Evolutionary conservation across 164 flowering plant genomes (phyloP).

Genomic region (Vitis riparia): DNA sequence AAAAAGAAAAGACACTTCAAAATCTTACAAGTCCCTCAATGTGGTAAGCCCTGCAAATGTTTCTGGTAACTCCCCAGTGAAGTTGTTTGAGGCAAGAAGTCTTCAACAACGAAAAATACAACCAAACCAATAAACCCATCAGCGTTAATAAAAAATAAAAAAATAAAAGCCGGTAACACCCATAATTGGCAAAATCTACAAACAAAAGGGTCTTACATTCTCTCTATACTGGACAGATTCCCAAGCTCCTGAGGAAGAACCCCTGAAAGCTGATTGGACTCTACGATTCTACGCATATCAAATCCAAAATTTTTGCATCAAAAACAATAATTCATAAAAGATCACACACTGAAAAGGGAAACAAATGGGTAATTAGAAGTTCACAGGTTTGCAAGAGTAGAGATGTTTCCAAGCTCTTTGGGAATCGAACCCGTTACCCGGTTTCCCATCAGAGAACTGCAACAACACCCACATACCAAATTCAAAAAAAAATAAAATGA

Average conservation of each 20-base stretch:
- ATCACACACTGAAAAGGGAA: not conserved
- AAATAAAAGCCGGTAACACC: not conserved
- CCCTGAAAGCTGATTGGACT: constrained; percentile 37
- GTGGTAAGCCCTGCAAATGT: constrained; percentile 36
- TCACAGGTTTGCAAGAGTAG: constrained; percentile 47
- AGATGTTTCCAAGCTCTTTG: constrained; percentile 55
- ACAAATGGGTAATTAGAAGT: not conserved
- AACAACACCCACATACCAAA: not conserved
- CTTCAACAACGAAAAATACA: constrained; percentile 17
- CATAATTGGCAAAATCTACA: no score
- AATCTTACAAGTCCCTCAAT: constrained; percentile 46
- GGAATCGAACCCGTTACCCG: constrained; percentile 72
- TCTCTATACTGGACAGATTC: constrained; percentile 20
- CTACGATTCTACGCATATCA: constrained; percentile 9
- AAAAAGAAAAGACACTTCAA: not conserved
- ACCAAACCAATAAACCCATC: not conserved
- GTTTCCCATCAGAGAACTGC: constrained; percentile 66
- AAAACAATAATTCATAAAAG: not conserved
- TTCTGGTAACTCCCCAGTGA: constrained; percentile 48
- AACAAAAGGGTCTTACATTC: constrained; percentile 23
- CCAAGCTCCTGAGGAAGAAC: constrained; percentile 46
- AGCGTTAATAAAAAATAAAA: not conserved
- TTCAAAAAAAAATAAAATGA: not conserved
- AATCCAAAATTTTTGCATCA: not conserved
- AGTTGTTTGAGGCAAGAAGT: constrained; percentile 37